Conservation (phyloP, 2,329 filamentous ascomycete genomes). For the Aspergillus japonicus region DNA sequence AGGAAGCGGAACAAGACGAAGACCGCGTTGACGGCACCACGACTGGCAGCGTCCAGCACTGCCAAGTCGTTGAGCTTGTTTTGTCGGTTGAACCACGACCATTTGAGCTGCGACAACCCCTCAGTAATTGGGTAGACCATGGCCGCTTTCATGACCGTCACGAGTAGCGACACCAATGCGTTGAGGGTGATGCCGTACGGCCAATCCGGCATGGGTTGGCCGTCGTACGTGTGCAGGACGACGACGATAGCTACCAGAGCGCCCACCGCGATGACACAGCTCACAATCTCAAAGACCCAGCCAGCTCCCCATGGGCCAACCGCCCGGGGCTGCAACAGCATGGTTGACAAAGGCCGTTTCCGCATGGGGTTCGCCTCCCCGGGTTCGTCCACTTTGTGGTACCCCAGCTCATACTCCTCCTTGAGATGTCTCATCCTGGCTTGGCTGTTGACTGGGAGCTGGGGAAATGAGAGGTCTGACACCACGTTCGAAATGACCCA, state of each 20-base stretch:
- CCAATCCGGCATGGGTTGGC: conserved; percentile 31
- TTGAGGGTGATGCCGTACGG: conserved; percentile 35
- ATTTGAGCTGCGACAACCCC: conserved; percentile 35
- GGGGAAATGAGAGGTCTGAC: neutral
- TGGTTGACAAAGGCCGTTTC: conserved; percentile 18
- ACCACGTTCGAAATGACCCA: neutral
- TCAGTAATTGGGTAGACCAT: conserved; percentile 32
- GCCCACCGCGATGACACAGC: conserved; percentile 28
- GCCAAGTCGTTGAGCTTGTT: conserved; percentile 33
- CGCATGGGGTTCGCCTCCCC: neutral
- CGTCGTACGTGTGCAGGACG: conserved; percentile 30
- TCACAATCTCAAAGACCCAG: conserved; percentile 24
- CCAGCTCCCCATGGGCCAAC: conserved; percentile 16
- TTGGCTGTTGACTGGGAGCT: neutral
- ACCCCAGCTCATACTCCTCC: conserved; percentile 17
- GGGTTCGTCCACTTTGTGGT: conserved; percentile 15
- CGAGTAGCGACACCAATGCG: conserved; percentile 31
- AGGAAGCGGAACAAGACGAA: conserved; percentile 27
- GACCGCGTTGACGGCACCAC: conserved; percentile 31
- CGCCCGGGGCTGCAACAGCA: conserved; percentile 15
- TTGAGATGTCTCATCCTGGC: conserved; percentile 14
- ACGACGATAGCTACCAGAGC: conserved; percentile 37
- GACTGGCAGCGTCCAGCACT: conserved; percentile 34
- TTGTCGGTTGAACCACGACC: conserved; percentile 32
- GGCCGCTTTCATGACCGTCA: conserved; percentile 30